Evolutionary conservation across 768 basidiomycete species (phyloP), one percentile per base, ranked within the genome.

Genomic region (Collybiopsis confluens): DNA sequence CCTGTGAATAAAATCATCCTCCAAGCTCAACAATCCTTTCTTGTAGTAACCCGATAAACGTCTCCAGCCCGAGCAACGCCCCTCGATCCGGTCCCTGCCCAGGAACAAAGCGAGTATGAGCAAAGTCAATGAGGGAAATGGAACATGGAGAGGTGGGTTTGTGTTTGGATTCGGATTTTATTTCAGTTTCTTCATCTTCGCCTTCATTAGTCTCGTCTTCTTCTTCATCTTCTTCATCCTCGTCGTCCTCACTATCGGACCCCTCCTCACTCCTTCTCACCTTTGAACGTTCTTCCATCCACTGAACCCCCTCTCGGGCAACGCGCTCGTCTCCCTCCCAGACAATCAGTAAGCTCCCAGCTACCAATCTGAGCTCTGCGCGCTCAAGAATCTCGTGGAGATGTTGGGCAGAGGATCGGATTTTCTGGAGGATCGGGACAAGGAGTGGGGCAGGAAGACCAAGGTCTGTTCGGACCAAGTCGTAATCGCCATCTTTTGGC

Each of bases 101-200:
- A 0, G 82, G 79, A 6, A 69, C 75, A 11, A 88, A 57, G 21
- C 78, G 72, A 2, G 93, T 88, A 67, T 98, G 96, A 6, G 94
- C 95, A 66, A 99, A 98, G 72, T 99, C 96, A 59, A 98, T 98
- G 58, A 97, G 70, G 59, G 86, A 86, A 56, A 97, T 75, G 13
- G 76, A 73, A 57, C 79, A 87, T 28, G 82, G 78, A 16, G 75
- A 75, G 28, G 73, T 77, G n/a, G 60, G 69, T 44, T 65, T 72
- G 61, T 21, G 69, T 68, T 1, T 70, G 2, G 44, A 45, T 18
- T 60, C 60, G 16, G 30, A 13, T 33, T 61, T 61, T 9, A 61
- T 63, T 8, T 50, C 28, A 6, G 28, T 67, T 7, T 71, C 73
- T 0, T 71, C 70, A 18, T 70, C 70, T 0, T 72, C 72, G 0